Conservation (phyloP, 192 early-diverging fungal species). For the Mortierella alpina region DNA sequence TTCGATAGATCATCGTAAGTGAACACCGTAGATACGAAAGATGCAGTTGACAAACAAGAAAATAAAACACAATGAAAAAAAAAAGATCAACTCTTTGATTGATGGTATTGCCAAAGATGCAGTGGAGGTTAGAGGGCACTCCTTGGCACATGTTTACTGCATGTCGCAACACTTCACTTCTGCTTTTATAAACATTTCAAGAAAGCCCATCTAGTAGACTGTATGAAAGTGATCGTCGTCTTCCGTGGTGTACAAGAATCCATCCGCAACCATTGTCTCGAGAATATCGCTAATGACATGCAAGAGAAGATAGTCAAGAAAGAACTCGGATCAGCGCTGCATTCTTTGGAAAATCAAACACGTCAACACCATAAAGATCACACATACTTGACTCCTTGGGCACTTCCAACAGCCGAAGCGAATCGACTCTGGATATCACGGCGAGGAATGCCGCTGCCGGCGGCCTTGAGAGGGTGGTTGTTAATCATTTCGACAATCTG, state of each 20-base stretch:
- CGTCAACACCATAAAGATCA: constrained; percentile 48
- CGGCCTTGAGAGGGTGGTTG: neutral
- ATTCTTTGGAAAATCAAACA: constrained; percentile 29
- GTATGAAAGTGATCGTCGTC: constrained; percentile 74
- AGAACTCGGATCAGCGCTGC: constrained; percentile 22
- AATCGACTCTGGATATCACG: constrained; percentile 28
- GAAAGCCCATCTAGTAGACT: constrained; percentile 16
- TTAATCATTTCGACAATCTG: constrained; percentile 14
- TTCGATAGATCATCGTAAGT: neutral
- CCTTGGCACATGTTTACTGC: no score
- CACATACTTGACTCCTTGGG: constrained; percentile 36
- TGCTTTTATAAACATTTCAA: neutral
- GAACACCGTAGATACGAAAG: neutral
- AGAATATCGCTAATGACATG: constrained; percentile 47
- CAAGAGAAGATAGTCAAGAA: constrained; percentile 2
- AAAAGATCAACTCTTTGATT: neutral
- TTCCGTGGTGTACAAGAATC: constrained; percentile 73
- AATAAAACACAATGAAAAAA: neutral
- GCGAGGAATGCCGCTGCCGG: constrained; percentile 18
- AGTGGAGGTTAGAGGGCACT: no score
- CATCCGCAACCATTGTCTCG: constrained; percentile 69
- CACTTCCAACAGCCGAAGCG: constrained; percentile 54
- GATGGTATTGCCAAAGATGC: neutral
- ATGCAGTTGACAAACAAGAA: neutral
- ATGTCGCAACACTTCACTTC: no score